A percentile compares a stretch with the other conserved stretches of the same genome.
phyloP scores from a whole-genome alignment of 2,329 filamentous ascomycete species.

The Chalara sp. region DNA sequence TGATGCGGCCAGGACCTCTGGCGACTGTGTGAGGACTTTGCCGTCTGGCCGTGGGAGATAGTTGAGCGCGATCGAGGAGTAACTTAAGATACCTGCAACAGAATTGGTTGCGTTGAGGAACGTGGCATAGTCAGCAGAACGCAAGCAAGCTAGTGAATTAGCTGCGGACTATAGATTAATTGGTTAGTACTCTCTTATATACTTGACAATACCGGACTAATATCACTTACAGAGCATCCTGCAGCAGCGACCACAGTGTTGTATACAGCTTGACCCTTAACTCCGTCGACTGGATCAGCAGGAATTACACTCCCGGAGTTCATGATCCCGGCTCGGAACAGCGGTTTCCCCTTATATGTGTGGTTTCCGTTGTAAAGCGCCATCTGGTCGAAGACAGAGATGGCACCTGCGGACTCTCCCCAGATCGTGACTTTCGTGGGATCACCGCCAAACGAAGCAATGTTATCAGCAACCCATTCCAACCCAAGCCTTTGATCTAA shows the following conservation, averaged over 20 bases:
- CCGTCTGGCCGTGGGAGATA: slow-evolving; percentile 73
- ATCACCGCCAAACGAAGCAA: slow-evolving; percentile 66
- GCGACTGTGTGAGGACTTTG: slow-evolving; percentile 51
- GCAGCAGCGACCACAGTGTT: slow-evolving; percentile 52
- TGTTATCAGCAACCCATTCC: slow-evolving; percentile 73
- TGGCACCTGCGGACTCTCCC: slow-evolving; percentile 52
- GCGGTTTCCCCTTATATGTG: slow-evolving; percentile 64
- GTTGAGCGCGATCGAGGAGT: slow-evolving; percentile 61
- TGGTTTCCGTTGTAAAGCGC: slow-evolving; percentile 65
- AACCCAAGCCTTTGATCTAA: slow-evolving; percentile 67
- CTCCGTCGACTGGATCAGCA: slow-evolving; percentile 55
- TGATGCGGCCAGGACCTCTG: slow-evolving; percentile 47
- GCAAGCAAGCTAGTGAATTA: slow-evolving; percentile 61
- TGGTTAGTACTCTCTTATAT: neutral
- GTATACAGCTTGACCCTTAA: slow-evolving; percentile 60
- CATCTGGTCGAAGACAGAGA: slow-evolving; percentile 74
- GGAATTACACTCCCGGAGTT: slow-evolving; percentile 60
- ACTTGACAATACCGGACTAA: too few species aligned
- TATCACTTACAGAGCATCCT: slow-evolving; percentile 44
- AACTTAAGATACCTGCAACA: slow-evolving; percentile 61
- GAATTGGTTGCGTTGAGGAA: slow-evolving; percentile 63
- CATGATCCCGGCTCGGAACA: slow-evolving; percentile 77
- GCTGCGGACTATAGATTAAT: slow-evolving; percentile 24
- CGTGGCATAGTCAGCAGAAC: slow-evolving; percentile 48
- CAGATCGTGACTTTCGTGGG: slow-evolving; percentile 35